These are phyloP conservation scores for cucumber (Cucumis sativus) DNA, from an alignment of 306 rosid genomes.

Conservation along the genomic window Cucumber_9930_V3 NC_026657.2:34700001-34700500, in stretches of 20 bases:
- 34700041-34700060: no score
- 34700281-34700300: background rate
- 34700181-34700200: no score
- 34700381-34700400: background rate
- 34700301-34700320: background rate
- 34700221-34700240: no score
- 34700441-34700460: background rate
- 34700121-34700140: no score
- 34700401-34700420: background rate
- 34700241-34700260: background rate
- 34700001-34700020: no score
- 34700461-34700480: background rate
- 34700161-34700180: no score
- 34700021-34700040: no score
- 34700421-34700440: background rate
- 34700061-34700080: no score
- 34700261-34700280: background rate
- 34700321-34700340: conserved; percentile 1
- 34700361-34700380: background rate
- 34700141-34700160: no score
- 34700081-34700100: no score
- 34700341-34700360: background rate
- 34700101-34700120: no score
- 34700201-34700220: no score
- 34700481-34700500: background rate